Percentiles rank a stretch among this genome's conserved stretches.
These are phyloP conservation scores for Amphichorda felina DNA, from an alignment of 2,329 filamentous ascomycete species.

Conservation along the genomic window DNA sequence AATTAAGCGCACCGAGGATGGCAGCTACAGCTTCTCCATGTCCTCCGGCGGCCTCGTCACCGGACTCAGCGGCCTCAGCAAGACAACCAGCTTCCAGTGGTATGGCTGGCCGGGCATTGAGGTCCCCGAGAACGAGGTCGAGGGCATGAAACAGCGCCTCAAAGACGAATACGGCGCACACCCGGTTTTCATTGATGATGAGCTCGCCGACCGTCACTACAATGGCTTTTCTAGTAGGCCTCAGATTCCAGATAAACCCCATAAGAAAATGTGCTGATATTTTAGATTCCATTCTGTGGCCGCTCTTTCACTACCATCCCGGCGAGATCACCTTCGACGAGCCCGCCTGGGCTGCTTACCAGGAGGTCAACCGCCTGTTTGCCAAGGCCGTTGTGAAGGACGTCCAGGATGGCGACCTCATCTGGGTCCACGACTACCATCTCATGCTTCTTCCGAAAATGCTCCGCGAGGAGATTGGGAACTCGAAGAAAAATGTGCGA, in stretches of 20 bases:
- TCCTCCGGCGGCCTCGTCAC: slow-evolving; percentile 94
- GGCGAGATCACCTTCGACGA: slow-evolving; percentile 98
- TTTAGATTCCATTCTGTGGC: slow-evolving; percentile 92
- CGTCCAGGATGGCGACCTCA: slow-evolving; percentile 83
- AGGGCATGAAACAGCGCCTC: slow-evolving; percentile 61
- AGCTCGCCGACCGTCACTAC: slow-evolving; percentile 90
- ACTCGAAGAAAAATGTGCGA: slow-evolving; percentile 80
- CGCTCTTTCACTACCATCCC: slow-evolving; percentile 96
- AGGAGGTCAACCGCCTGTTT: slow-evolving; percentile 85
- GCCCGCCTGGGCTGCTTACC: slow-evolving; percentile 84
- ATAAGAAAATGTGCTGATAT: no score
- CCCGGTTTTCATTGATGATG: slow-evolving; percentile 86
- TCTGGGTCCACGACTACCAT: slow-evolving; percentile 99
- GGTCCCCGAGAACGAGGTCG: slow-evolving; percentile 73
- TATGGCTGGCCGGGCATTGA: slow-evolving; percentile 96
- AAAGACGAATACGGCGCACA: slow-evolving; percentile 82
- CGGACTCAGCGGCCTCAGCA: slow-evolving; percentile 80
- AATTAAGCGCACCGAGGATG: slow-evolving; percentile 87
- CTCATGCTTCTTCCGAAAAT: slow-evolving; percentile 93
- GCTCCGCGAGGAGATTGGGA: slow-evolving; percentile 80
- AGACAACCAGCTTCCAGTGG: slow-evolving; percentile 93
- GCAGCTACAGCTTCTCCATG: slow-evolving; percentile 88
- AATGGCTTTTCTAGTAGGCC: slow-evolving; percentile 89
- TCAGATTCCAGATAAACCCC: no score
- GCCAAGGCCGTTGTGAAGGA: slow-evolving; percentile 79